phyloP scores from a whole-genome alignment of 805 yeast genomes.

The Spencermartinsiella europaea region DNA sequence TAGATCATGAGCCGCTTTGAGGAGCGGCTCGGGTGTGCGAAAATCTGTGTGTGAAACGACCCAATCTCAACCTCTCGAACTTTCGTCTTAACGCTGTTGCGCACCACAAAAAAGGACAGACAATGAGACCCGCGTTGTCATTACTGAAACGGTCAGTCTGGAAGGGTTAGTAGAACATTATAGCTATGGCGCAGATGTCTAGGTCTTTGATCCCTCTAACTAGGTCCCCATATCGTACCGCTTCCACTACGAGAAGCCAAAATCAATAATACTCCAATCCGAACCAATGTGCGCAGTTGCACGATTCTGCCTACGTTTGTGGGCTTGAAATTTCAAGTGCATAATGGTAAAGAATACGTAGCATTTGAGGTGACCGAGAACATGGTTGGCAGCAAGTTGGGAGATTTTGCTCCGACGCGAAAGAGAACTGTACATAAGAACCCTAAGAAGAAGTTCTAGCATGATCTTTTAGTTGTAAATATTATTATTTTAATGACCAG shows the following conservation, averaged over 20 bases:
- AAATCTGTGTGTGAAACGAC: too few species aligned
- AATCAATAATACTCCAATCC: slow-evolving; percentile 73
- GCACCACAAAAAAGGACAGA: too few species aligned
- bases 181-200: background rate
- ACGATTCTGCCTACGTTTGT: slow-evolving; percentile 95
- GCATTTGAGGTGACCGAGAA: slow-evolving; percentile 83
- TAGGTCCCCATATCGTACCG: slow-evolving; percentile 90
- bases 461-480: too few species aligned
- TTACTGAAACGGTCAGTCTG: slow-evolving; percentile 38
- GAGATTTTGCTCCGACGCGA: slow-evolving; percentile 93
- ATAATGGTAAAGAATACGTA: slow-evolving; percentile 92
- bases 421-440: slow-evolving; percentile 73
- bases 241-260: slow-evolving; percentile 86
- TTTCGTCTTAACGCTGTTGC: too few species aligned
- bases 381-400: slow-evolving; percentile 94
- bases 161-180: slow-evolving; percentile 31
- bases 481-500: background rate
- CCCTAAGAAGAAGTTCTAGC: slow-evolving; percentile 30
- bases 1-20: too few species aligned
- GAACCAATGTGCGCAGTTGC: slow-evolving; percentile 95
- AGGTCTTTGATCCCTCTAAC: background rate
- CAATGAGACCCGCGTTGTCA: slow-evolving; percentile 32
- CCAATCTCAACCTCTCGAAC: too few species aligned
- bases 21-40: too few species aligned
- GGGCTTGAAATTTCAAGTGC: slow-evolving; percentile 90